phyloP scores from a whole-genome alignment of 2,329 filamentous ascomycete species.

The Chaetomiaceae sp. region DNA sequence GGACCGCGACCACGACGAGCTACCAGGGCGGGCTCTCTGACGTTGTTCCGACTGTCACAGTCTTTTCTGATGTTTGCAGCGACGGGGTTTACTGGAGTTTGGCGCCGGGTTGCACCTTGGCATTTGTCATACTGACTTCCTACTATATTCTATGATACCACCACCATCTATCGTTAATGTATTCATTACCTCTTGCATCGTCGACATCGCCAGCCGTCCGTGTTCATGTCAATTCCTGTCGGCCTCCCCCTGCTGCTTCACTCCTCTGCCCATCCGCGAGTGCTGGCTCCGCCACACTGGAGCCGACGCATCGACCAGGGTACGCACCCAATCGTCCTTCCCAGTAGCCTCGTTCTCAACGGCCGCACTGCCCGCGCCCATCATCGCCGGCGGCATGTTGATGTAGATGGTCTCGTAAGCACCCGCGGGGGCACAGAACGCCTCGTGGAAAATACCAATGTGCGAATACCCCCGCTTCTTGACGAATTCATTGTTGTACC shows the following conservation, averaged over 20 bases:
- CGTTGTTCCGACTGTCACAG: neutral
- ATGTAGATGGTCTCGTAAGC: constrained; percentile 50
- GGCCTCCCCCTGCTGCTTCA: neutral
- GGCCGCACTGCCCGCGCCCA: constrained; percentile 31
- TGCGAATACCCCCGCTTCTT: neutral
- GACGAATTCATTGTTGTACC: constrained; percentile 34
- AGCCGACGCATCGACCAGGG: constrained; percentile 15
- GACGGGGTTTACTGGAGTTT: constrained; percentile 9
- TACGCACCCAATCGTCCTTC: constrained; percentile 16
- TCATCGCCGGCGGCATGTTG: constrained; percentile 38
- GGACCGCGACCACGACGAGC: constrained; percentile 12
- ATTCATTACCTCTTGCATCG: neutral
- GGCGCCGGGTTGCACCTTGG: neutral
- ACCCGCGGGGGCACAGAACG: constrained; percentile 41
- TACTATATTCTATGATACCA: constrained; percentile 1
- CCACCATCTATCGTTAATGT: neutral
- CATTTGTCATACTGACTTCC: constrained; percentile 1
- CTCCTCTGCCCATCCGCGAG: constrained; percentile 15
- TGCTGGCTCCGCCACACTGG: constrained; percentile 5
- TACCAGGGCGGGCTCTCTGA: constrained; percentile 15
- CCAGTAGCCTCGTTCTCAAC: constrained; percentile 13
- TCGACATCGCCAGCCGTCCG: no score
- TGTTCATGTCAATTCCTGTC: neutral
- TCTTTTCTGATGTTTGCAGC: no score
- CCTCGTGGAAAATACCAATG: constrained; percentile 45